Conservation (phyloP, 768 basidiomycete species). For the Basidioascus undulatus region DNA sequence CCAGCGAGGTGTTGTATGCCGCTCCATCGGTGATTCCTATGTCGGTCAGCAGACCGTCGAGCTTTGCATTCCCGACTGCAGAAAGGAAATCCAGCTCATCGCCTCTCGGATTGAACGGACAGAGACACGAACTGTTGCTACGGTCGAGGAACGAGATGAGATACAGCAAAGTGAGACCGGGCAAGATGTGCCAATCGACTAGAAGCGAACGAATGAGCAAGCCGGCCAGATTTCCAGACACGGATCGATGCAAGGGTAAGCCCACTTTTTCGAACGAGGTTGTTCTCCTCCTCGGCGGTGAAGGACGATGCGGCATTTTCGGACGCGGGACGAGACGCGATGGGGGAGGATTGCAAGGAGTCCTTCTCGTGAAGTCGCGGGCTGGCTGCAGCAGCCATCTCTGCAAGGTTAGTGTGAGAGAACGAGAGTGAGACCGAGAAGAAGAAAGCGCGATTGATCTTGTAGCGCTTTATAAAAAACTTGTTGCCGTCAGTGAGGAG, state of each 20-base stretch:
- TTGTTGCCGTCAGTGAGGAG: too few species aligned
- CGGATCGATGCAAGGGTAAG: too few species aligned
- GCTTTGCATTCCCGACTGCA: conserved; percentile 7
- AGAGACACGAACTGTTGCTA: neutral
- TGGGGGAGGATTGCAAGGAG: too few species aligned
- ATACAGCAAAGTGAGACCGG: conserved; percentile 7
- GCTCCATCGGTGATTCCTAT: conserved; percentile 1
- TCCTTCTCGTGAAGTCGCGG: too few species aligned
- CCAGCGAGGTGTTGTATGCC: conserved; percentile 4
- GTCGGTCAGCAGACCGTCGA: conserved; percentile 3
- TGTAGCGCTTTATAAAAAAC: too few species aligned
- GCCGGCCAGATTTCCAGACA: too few species aligned
- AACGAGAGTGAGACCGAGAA: too few species aligned
- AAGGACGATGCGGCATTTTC: neutral
- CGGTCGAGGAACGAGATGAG: conserved; percentile 4
- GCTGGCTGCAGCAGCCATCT: too few species aligned
- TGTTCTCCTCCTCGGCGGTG: neutral
- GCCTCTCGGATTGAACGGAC: neutral
- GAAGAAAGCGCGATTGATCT: too few species aligned
- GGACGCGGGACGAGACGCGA: too few species aligned
- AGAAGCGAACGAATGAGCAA: too few species aligned
- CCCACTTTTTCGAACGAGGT: neutral
- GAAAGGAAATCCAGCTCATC: neutral
- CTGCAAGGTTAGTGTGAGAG: too few species aligned
- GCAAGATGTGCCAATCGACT: conserved; percentile 3